Percentiles rank a stretch among this genome's conserved stretches.
Conservation (phyloP, 2,329 filamentous ascomycete genomes). For the Delphinella strobiligena region DNA sequence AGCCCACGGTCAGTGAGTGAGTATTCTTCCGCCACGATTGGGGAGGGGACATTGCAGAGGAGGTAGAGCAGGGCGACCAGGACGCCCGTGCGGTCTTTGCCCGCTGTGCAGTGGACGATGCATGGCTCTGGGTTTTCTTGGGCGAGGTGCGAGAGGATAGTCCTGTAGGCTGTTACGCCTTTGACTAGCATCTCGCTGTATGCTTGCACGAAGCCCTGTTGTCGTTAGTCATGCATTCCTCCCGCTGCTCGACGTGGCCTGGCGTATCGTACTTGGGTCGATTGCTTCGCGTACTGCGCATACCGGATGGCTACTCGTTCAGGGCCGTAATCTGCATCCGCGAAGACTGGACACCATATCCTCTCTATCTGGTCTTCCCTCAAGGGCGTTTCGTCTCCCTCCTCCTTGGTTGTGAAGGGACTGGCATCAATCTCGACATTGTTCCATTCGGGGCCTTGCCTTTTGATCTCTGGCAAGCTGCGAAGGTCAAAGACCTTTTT, state of each 20-base stretch:
- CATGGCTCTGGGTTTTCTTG: constrained; percentile 28
- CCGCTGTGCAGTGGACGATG: constrained; percentile 62
- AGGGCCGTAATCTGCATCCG: constrained; percentile 47
- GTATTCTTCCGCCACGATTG: constrained; percentile 56
- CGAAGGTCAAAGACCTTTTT: constrained; percentile 57
- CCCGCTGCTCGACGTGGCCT: too few species aligned
- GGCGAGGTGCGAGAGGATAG: constrained; percentile 50
- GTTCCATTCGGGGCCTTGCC: constrained; percentile 23
- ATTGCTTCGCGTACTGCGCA: constrained; percentile 45
- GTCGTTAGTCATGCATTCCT: too few species aligned
- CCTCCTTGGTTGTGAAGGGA: constrained; percentile 12
- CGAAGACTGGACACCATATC: constrained; percentile 54
- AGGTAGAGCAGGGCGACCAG: constrained; percentile 53
- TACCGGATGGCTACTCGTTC: constrained; percentile 51
- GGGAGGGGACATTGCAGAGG: constrained; percentile 49
- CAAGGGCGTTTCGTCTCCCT: constrained; percentile 20
- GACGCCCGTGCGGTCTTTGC: constrained; percentile 67
- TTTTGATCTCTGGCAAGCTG: constrained; percentile 46
- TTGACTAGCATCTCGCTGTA: constrained; percentile 49
- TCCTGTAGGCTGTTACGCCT: constrained; percentile 41
- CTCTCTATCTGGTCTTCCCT: constrained; percentile 35
- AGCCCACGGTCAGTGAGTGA: constrained; percentile 53
- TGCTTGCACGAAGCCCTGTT: constrained; percentile 48
- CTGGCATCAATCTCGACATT: constrained; percentile 15
- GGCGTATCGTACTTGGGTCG: constrained; percentile 28